Percentiles rank a stretch among this genome's conserved stretches.
phyloP scores from a whole-genome alignment of 2,329 filamentous ascomycete species.

The Penicillium sp. region DNA sequence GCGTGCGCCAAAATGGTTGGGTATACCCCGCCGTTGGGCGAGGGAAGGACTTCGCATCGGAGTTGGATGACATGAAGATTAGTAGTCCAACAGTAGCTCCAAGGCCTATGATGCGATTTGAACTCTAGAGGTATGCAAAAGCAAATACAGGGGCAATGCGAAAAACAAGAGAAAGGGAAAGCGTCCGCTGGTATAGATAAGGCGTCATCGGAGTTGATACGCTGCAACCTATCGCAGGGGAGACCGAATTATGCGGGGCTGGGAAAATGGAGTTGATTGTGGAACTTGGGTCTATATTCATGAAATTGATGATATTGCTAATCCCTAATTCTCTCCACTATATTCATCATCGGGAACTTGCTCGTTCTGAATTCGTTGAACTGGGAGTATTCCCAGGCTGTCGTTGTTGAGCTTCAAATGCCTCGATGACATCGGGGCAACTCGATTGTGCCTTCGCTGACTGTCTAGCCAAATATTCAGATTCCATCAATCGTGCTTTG shows the following conservation, averaged over 20 bases:
- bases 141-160: background rate
- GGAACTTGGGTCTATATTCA: background rate
- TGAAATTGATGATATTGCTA: background rate
- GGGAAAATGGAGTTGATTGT: too few species aligned
- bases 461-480: constrained; percentile 12
- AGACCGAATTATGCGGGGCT: background rate
- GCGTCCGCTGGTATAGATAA: background rate
- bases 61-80: background rate
- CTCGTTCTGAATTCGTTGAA: background rate
- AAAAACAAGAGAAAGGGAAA: background rate
- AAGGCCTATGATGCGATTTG: too few species aligned
- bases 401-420: constrained; percentile 11
- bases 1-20: constrained; percentile 7
- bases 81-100: background rate
- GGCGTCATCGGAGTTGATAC: background rate
- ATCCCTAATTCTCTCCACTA: background rate
- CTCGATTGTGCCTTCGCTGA: constrained; percentile 2
- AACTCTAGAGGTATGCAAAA: background rate
- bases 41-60: background rate
- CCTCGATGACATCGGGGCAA: constrained; percentile 1
- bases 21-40: constrained; percentile 4
- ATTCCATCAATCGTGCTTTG: constrained; percentile 24
- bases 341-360: background rate
- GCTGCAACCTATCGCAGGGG: background rate
- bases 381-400: background rate